Evolutionary conservation across 2,329 filamentous ascomycete genomes (phyloP), one percentile per base, ranked within the genome.

Genomic region (Xylaria sp.): DNA sequence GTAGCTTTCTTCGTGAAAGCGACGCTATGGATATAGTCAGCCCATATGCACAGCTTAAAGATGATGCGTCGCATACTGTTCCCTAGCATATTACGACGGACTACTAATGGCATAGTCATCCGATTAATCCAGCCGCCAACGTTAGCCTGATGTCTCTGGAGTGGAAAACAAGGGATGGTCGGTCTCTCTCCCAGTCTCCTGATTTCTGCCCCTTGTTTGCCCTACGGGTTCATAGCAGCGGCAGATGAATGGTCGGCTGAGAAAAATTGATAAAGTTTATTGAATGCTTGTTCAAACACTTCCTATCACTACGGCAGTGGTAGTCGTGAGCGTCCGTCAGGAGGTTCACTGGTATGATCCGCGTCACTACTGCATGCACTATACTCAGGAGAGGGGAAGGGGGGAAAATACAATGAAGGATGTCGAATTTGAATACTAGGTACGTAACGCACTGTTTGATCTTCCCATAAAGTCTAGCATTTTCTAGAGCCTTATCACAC

Each of bases 11-110:
- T 9, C 51, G 25, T 10, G 10, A 8, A 18, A 51, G 37, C 50
- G 39, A 50, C 23, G 13, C 62, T 64, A 9, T 7, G 15, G 10
- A 41, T 51, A 41, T 18, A n/a, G 54, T 64, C 13, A 64, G 28
- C 10, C 4, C 13, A n/a, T 25, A 28, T 41, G 41, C 20, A 5
- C n/a, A 25, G 34, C 37, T 41, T 57, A 3, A 18, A 25, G 7
- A 20, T 18, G 34, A n/a, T 25, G 3, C 15, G 13, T 51, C 20
- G n/a, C 23, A 7, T 57, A 58, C 62, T 39, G n/a, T 63, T 63
- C 39, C 18, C 25, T 25, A 23, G n/a, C 20, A 23, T 1, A 51
- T 25, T 13, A 23, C 39, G 52, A 63, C 37, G 61, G 50, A 28
- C 41, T 39, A 15, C 39, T 48, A 28, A 5, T 9, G 10, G 20